phyloP scores from a whole-genome alignment of 805 yeast genomes.

The Zygoascus flipseniorum region DNA sequence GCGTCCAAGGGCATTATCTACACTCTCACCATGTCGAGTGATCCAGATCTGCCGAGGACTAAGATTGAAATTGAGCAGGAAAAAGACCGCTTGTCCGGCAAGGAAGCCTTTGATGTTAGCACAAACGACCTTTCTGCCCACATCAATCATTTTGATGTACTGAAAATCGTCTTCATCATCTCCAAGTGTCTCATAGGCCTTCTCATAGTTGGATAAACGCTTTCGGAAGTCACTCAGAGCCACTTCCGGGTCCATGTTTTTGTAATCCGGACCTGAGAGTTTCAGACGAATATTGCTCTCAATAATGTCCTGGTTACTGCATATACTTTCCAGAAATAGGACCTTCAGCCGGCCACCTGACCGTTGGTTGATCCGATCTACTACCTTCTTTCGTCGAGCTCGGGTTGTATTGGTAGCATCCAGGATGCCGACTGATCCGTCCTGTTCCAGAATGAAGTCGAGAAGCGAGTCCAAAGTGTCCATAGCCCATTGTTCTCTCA shows the following conservation, averaged over 20 bases:
- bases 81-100: slow-evolving; percentile 89
- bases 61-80: slow-evolving; percentile 78
- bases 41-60: slow-evolving; percentile 90
- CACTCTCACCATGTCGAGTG: slow-evolving; percentile 89
- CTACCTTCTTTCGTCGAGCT: slow-evolving; percentile 56
- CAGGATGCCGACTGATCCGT: slow-evolving; percentile 86
- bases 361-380: slow-evolving; percentile 34
- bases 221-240: slow-evolving; percentile 79
- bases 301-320: slow-evolving; percentile 69
- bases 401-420: slow-evolving; percentile 90
- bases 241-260: slow-evolving; percentile 67
- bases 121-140: slow-evolving; percentile 88
- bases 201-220: slow-evolving; percentile 73
- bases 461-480: slow-evolving; percentile 74
- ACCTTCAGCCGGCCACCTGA: slow-evolving; percentile 51
- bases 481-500: slow-evolving; percentile 94
- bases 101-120: slow-evolving; percentile 81
- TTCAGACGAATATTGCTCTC: slow-evolving; percentile 80
- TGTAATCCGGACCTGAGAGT: slow-evolving; percentile 88
- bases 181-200: slow-evolving; percentile 84
- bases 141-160: slow-evolving; percentile 92
- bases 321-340: slow-evolving; percentile 75
- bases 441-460: slow-evolving; percentile 69
- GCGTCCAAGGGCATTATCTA: slow-evolving; percentile 73
- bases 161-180: slow-evolving; percentile 67